These are phyloP conservation scores for Raddia guianensis DNA, from an alignment of 176 grass and related monocot species.

Conservation along the genomic window DNA sequence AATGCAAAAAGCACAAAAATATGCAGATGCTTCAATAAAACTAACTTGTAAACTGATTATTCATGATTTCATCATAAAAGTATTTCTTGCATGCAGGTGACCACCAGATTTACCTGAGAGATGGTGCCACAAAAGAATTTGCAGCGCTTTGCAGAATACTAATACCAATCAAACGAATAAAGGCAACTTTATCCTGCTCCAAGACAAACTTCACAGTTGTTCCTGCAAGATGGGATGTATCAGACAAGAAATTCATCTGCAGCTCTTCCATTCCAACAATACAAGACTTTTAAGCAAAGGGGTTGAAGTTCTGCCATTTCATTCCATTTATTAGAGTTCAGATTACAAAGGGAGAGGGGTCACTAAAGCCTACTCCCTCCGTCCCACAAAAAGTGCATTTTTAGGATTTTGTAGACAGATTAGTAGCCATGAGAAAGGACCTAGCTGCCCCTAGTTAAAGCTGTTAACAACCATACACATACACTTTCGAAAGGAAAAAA, in stretches of 20 bases:
- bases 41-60: constrained; percentile 15
- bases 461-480: too few relatives aligned
- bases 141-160: constrained; percentile 97
- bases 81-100: constrained; percentile 13
- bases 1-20: not conserved
- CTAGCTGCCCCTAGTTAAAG: too few relatives aligned
- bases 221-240: constrained; percentile 59
- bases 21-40: not conserved
- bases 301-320: too few relatives aligned
- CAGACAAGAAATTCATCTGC: constrained; percentile 45
- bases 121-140: constrained; percentile 95
- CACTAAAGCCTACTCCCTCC: too few relatives aligned
- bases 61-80: constrained; percentile 8
- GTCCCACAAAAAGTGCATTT: too few relatives aligned
- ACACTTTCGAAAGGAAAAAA: too few relatives aligned
- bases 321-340: too few relatives aligned
- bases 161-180: constrained; percentile 85
- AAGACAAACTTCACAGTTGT: constrained; percentile 98
- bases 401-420: too few relatives aligned
- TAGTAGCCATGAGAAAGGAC: too few relatives aligned
- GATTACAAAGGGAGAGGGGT: too few relatives aligned
- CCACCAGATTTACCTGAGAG: constrained; percentile 65
- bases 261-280: constrained; percentile 25
- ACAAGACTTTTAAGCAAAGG: not conserved
- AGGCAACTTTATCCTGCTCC: constrained; percentile 94